Evolutionary conservation across 768 basidiomycete species (phyloP), one percentile per base, ranked within the genome.

Genomic region (Trametes cinnabarina): DNA sequence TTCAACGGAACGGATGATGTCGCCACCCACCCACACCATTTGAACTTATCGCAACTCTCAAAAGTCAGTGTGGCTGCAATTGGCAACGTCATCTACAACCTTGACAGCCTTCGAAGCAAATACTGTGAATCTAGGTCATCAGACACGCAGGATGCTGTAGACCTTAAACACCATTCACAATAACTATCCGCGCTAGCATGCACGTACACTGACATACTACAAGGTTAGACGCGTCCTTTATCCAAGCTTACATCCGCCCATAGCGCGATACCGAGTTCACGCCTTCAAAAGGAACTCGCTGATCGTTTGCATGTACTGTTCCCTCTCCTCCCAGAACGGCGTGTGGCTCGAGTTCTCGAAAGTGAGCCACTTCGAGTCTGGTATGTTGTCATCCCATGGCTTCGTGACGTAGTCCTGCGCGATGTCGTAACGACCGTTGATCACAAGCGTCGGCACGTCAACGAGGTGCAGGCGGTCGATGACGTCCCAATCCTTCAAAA

Each of bases 291-390:
- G 30, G 51, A 70, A 72, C 3, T 65, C 60, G 0, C 46, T 60
- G 10, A 71, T 60, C 14, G 57, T 48, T 25, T 67, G 23, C 55
- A 70, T 69, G 51, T 64, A 69, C 48, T 52, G 39, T 25, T 66
- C 67, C 25, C 72, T 60, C 52, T 73, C 70, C 61, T 73, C 72
- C 55, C 57, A 65, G 42, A 64, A 63, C 26, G 72, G 65, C 48
- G 60, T 68, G 50, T 73, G 72, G 47, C 68, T 71, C 8, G 67
- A 71, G 3, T 66, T 40, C 41, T 65, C 66, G 56, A 71, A 71
- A 5, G 63, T 70, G 37, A 69, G 40, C 71, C 71, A 73, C 48
- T 67, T 69, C 6, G 64, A 64, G 34, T 65, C 61, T 20, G 58
- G 51, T 41, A 73, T 68, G 17, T 63, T 52, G 20, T 68, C 47